Percentiles rank a stretch among this genome's conserved stretches.
phyloP scores from a whole-genome alignment of 805 yeast genomes.

The Saccharomycopsis selenospora region DNA sequence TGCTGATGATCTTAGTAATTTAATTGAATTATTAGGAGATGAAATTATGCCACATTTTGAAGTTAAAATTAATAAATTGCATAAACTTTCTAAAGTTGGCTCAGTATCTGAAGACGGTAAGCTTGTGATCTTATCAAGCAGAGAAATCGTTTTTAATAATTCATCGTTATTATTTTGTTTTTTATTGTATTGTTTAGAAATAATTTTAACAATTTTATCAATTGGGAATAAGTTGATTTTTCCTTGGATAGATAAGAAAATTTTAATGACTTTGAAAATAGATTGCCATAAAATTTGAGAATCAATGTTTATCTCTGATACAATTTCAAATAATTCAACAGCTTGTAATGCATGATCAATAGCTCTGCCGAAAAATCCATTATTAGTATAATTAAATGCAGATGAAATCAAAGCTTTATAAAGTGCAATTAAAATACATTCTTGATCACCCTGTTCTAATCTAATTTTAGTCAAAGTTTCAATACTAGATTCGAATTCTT shows the following conservation, averaged over 20 bases:
- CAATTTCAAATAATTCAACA: conserved; percentile 35
- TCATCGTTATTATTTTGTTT: conserved; percentile 18
- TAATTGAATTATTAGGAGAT: conserved; percentile 30
- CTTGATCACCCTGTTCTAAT: conserved; percentile 39
- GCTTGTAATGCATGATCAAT: conserved; percentile 28
- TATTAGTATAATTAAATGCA: conserved; percentile 42
- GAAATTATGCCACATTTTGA: conserved; percentile 37
- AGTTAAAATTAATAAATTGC: conserved; percentile 35
- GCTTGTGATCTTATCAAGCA: conserved; percentile 11
- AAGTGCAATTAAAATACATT: conserved; percentile 43
- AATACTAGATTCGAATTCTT: conserved; percentile 59
- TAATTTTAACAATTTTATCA: conserved; percentile 29
- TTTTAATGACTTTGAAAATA: conserved; percentile 47
- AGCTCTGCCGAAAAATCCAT: conserved; percentile 63
- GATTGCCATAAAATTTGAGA: conserved; percentile 62
- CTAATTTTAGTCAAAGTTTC: conserved; percentile 38
- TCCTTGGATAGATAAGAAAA: conserved; percentile 51
- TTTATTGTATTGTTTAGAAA: conserved; percentile 1
- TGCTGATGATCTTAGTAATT: conserved; percentile 46
- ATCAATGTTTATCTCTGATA: conserved; percentile 30
- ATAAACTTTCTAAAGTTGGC: background rate
- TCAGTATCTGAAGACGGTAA: background rate
- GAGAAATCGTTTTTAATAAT: conserved; percentile 21
- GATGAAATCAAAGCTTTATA: conserved; percentile 51
- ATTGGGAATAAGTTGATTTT: conserved; percentile 45